Percentiles rank a stretch among this genome's conserved stretches.
These are phyloP conservation scores for Nematocida displodere DNA, from an alignment of 371 early-diverging fungal species.

Conservation along the genomic window DNA sequence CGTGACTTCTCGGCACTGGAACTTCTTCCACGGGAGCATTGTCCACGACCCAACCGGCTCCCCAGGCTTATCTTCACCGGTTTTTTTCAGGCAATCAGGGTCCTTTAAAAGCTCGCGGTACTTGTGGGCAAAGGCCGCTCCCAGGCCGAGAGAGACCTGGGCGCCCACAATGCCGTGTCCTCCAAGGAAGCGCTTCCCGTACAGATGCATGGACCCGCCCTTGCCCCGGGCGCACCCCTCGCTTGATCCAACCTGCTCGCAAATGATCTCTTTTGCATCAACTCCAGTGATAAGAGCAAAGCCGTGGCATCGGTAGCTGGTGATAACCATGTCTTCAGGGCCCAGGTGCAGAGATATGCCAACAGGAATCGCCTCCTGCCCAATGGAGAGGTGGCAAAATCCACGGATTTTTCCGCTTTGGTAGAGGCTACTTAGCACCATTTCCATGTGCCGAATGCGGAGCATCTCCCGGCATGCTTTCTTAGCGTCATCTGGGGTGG, in stretches of 20 bases:
- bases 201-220: conserved; percentile 99
- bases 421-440: conserved; percentile 67
- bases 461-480: conserved; percentile 63
- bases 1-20: conserved; percentile 63
- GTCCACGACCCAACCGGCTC: conserved; percentile 45
- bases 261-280: conserved; percentile 69
- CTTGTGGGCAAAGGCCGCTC: conserved; percentile 87
- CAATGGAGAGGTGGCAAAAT: conserved; percentile 95
- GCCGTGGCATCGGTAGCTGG: conserved; percentile 97
- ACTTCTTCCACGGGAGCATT: conserved; percentile 20
- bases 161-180: conserved; percentile 99
- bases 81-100: background rate
- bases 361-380: conserved; percentile 92
- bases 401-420: conserved; percentile 89
- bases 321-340: conserved; percentile 80
- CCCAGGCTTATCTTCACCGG: background rate
- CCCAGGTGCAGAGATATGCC: conserved; percentile 83
- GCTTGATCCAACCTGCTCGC: conserved; percentile 75
- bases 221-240: conserved; percentile 88
- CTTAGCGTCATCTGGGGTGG: background rate
- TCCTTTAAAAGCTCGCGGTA: conserved; percentile 66
- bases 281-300: conserved; percentile 83
- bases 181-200: conserved; percentile 86
- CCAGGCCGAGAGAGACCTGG: conserved; percentile 91
- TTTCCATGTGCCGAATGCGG: conserved; percentile 54